These are phyloP conservation scores for Zizania palustris DNA, from an alignment of 202 grass and related monocot species.

Conservation along the genomic window DNA sequence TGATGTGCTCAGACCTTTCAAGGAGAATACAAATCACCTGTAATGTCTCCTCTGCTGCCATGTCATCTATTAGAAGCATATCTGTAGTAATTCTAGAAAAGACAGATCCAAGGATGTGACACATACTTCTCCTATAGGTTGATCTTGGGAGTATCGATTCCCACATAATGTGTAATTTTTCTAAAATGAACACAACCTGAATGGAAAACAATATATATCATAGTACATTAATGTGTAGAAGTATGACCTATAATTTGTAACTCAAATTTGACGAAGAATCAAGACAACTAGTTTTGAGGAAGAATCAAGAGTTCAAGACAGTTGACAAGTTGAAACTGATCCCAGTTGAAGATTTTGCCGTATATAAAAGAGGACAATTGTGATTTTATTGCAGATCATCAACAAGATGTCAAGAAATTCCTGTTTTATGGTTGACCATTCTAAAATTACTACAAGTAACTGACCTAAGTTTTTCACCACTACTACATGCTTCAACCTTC, in stretches of 20 bases:
- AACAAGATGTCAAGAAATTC: slow-evolving; percentile 27
- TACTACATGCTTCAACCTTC: not conserved
- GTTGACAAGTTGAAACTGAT: slow-evolving; percentile 4
- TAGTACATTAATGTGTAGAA: slow-evolving; percentile 22
- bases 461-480: not conserved
- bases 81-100: slow-evolving; percentile 91
- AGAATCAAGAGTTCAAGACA: not conserved
- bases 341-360: slow-evolving; percentile 15
- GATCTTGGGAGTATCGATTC: slow-evolving; percentile 65
- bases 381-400: slow-evolving; percentile 7
- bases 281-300: not conserved
- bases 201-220: slow-evolving; percentile 33
- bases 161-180: slow-evolving; percentile 96
- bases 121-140: slow-evolving; percentile 85
- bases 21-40: slow-evolving; percentile 59
- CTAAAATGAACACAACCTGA: slow-evolving; percentile 84
- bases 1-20: slow-evolving; percentile 30
- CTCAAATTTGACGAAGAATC: slow-evolving; percentile 3
- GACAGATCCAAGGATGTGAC: slow-evolving; percentile 65
- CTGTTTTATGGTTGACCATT: not conserved
- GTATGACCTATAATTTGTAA: not conserved
- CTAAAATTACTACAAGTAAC: not conserved
- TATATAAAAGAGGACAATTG: slow-evolving; percentile 7
- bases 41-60: slow-evolving; percentile 94
- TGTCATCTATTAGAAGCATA: slow-evolving; percentile 94